Conservation (phyloP, 2,329 filamentous ascomycete genomes). For the Teratosphaeria nubilosa region DNA sequence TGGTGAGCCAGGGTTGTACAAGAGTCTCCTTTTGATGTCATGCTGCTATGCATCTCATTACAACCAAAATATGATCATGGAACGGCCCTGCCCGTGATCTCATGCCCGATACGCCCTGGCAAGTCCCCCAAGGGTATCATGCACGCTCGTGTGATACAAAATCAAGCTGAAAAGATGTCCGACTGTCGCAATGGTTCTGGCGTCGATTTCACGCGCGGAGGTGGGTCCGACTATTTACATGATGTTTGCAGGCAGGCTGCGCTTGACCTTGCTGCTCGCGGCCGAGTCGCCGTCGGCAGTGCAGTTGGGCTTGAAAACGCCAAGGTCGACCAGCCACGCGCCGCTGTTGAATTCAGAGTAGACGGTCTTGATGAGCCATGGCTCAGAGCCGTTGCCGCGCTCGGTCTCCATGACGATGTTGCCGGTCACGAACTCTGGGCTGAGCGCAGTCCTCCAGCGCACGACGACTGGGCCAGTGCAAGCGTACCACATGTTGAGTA, state of each 20-base stretch:
- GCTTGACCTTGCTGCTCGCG: conserved; percentile 1
- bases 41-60: background rate
- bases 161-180: background rate
- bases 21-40: background rate
- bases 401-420: conserved; percentile 19
- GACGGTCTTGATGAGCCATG: conserved; percentile 21
- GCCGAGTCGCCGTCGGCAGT: conserved; percentile 2
- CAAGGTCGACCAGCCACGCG: conserved; percentile 14
- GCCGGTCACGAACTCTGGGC: conserved; percentile 17
- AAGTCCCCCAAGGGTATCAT: background rate
- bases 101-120: background rate
- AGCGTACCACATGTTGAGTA: conserved; percentile 23
- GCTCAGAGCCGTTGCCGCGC: conserved; percentile 10
- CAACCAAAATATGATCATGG: background rate
- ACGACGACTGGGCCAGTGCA: conserved; percentile 22
- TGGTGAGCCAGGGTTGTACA: background rate
- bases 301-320: conserved; percentile 10
- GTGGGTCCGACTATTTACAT: too few relatives aligned
- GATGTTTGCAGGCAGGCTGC: conserved; percentile 3
- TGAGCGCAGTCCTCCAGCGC: conserved; percentile 16
- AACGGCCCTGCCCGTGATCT: background rate
- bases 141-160: background rate
- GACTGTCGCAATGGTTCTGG: too few relatives aligned
- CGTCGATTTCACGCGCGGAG: too few relatives aligned
- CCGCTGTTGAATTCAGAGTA: conserved; percentile 20